Percentiles rank a stretch among this genome's conserved stretches.
phyloP scores from a whole-genome alignment of 164 flowering plant species.

The grape (Vitis vinifera) region ASM3070453v1 NC_081814.1:4942501-4943000 shows the following conservation, averaged over 20 bases:
- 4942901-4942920: slow-evolving; percentile 79
- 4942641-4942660: slow-evolving; percentile 7
- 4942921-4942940: slow-evolving; percentile 36
- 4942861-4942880: slow-evolving; percentile 86
- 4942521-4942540: no score
- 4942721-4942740: slow-evolving; percentile 3
- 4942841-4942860: slow-evolving; percentile 68
- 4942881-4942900: slow-evolving; percentile 83
- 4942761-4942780: background rate
- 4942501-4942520: no score
- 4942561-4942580: slow-evolving; percentile 15
- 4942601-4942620: slow-evolving; percentile 11
- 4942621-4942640: background rate
- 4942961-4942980: background rate
- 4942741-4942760: background rate
- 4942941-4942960: background rate
- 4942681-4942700: slow-evolving; percentile 4
- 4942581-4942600: no score
- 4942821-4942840: slow-evolving; percentile 36
- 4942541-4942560: no score
- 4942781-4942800: slow-evolving; percentile 26
- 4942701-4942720: slow-evolving; percentile 7
- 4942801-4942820: slow-evolving; percentile 24
- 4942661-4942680: slow-evolving; percentile 13
- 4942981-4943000: slow-evolving; percentile 55